Evolutionary conservation across 169 alveolate genomes (phyloP).

Genomic region (Cryptosporidium felis): DNA sequence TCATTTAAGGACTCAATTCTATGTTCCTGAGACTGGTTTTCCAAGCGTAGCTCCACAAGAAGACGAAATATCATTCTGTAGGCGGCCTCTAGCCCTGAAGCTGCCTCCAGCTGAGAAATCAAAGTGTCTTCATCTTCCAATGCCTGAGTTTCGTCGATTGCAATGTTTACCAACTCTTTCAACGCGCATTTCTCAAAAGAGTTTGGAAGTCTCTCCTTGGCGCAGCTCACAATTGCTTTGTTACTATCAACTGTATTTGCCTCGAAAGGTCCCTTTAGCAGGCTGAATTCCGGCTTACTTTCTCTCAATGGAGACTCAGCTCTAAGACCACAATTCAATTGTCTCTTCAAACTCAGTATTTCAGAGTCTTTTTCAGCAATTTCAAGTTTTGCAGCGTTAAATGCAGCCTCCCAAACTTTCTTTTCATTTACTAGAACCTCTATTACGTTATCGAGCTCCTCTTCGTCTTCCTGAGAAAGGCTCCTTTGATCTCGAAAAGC

Average conservation of each 20-base stretch:
- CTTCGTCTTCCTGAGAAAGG: not conserved
- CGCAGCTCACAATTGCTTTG: not conserved
- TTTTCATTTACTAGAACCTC: conserved; percentile 34
- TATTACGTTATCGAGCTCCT: conserved; percentile 53
- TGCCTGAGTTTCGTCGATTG: not conserved
- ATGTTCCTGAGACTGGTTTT: conserved; percentile 12
- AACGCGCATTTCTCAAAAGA: not conserved
- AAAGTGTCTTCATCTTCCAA: not conserved
- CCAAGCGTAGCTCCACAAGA: conserved; percentile 6
- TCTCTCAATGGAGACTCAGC: not conserved
- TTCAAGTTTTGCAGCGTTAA: conserved; percentile 43
- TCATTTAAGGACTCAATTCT: conserved; percentile 47
- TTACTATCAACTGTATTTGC: conserved; percentile 3
- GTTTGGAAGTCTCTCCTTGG: not conserved
- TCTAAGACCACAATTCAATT: not conserved
- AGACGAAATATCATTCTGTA: not conserved
- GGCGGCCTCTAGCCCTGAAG: conserved; percentile 2
- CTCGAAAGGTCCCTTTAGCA: conserved; percentile 41
- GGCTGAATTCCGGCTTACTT: not conserved
- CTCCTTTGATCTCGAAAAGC: not conserved
- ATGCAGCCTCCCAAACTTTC: conserved; percentile 60
- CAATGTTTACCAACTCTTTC: conserved; percentile 17
- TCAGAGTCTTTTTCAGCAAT: conserved; percentile 20
- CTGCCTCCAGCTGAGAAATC: not conserved
- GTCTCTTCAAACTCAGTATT: conserved; percentile 21